These are phyloP conservation scores for Blastobotrys malaysiensis DNA, from an alignment of 1,139 yeast species.

Conservation along the genomic window DNA sequence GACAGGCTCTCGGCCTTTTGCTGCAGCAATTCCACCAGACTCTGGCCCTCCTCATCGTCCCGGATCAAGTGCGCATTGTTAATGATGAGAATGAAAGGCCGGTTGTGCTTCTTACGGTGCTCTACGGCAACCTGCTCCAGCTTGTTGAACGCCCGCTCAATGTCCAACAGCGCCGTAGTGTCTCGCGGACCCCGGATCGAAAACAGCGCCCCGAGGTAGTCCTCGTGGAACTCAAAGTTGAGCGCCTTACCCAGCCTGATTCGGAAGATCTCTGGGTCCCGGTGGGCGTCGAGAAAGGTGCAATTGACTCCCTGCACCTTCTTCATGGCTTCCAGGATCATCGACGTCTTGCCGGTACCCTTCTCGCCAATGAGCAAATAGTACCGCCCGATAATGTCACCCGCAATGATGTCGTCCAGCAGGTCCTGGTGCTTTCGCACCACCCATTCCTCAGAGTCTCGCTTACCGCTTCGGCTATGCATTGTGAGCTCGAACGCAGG, in stretches of 20 bases:
- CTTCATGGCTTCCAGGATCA: conserved; percentile 64
- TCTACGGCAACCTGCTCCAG: conserved; percentile 66
- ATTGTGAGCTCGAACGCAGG: conserved; percentile 57
- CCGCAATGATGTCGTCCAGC: conserved; percentile 61
- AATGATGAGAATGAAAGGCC: conserved; percentile 64
- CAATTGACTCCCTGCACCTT: conserved; percentile 61
- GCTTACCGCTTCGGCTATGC: conserved; percentile 40
- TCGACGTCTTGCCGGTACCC: conserved; percentile 80
- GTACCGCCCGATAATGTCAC: conserved; percentile 60
- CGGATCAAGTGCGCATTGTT: conserved; percentile 66
- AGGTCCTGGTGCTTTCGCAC: conserved; percentile 63
- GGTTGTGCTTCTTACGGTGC: conserved; percentile 36
- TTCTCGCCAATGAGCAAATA: conserved; percentile 74
- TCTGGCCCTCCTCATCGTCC: conserved; percentile 62
- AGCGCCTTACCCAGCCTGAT: conserved; percentile 71
- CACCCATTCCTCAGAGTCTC: conserved; percentile 40
- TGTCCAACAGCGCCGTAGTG: conserved; percentile 74
- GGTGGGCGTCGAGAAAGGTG: conserved; percentile 74
- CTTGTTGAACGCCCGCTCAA: conserved; percentile 74
- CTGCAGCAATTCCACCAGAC: conserved; percentile 69
- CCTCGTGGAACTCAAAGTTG: conserved; percentile 70
- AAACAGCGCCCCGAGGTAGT: conserved; percentile 74
- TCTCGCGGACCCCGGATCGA: conserved; percentile 85
- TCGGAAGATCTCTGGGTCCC: conserved; percentile 80
- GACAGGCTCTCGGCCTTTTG: conserved; percentile 78